Evolutionary conservation across 202 grass and related monocot genomes (phyloP).

Genomic region (Brachypodium distachyon): DNA sequence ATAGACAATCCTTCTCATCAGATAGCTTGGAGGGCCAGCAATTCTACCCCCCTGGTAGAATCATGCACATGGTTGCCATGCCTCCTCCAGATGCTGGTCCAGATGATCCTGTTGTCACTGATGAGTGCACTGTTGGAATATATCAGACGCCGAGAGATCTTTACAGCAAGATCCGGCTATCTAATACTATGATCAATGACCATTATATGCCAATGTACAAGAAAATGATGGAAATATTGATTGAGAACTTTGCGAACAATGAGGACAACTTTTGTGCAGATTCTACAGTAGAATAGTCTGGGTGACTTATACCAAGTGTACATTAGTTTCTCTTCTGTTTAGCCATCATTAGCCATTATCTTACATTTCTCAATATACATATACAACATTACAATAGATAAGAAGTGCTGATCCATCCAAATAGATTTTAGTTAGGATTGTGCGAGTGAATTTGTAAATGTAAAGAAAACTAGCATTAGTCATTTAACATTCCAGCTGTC

Average conservation of each 20-base stretch:
- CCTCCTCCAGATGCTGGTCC: constrained; percentile 32
- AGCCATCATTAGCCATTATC: constrained; percentile 6
- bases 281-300: constrained; percentile 20
- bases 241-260: constrained; percentile 73
- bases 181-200: constrained; percentile 97
- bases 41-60: constrained; percentile 89
- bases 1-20: constrained; percentile 43
- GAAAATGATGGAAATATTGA: constrained; percentile 94
- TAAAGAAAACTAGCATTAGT: neutral
- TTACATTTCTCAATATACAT: too few relatives aligned
- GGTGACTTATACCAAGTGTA: constrained; percentile 17
- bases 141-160: constrained; percentile 70
- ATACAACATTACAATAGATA: constrained; percentile 14
- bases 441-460: constrained; percentile 23
- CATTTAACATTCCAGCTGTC: neutral
- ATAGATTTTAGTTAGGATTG: constrained; percentile 15
- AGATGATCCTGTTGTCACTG: constrained; percentile 19
- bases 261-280: constrained; percentile 50
- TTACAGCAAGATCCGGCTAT: constrained; percentile 84
- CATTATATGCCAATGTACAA: constrained; percentile 99
- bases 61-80: constrained; percentile 91
- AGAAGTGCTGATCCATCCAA: neutral
- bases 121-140: constrained; percentile 65
- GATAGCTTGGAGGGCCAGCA: constrained; percentile 67
- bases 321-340: constrained; percentile 2